Conservation (phyloP, 2,329 filamentous ascomycete genomes). For the Ascochyta viciae-villosae region DNA sequence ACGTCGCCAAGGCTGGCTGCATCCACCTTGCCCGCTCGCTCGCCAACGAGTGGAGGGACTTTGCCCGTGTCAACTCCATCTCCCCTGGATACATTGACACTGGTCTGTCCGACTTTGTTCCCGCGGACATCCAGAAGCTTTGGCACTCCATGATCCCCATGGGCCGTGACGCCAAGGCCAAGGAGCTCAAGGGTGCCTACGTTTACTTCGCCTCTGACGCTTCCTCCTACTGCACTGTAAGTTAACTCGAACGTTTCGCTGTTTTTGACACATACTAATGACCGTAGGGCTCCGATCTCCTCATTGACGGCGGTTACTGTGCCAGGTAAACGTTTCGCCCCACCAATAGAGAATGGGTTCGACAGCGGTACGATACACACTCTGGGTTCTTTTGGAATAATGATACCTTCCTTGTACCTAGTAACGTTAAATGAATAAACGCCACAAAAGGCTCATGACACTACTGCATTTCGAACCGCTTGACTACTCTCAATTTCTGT, state of each 20-base stretch:
- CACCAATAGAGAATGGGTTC: conserved; percentile 19
- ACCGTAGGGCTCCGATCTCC: conserved; percentile 65
- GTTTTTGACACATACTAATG: conserved; percentile 38
- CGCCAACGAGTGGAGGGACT: conserved; percentile 74
- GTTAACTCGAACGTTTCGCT: conserved; percentile 10
- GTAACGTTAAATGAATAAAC: conserved; percentile 30
- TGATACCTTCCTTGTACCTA: conserved; percentile 25
- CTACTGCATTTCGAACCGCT: background rate
- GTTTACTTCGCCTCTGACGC: conserved; percentile 83
- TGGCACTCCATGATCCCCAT: conserved; percentile 84
- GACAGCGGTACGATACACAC: conserved; percentile 19
- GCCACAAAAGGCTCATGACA: conserved; percentile 8
- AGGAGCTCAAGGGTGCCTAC: conserved; percentile 83
- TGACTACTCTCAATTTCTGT: background rate
- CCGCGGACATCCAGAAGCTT: conserved; percentile 71
- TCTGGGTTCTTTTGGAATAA: conserved; percentile 22
- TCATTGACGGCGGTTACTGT: conserved; percentile 78
- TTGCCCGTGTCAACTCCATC: conserved; percentile 72
- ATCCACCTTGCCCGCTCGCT: conserved; percentile 70
- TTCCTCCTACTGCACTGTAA: conserved; percentile 78
- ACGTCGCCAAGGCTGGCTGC: conserved; percentile 67
- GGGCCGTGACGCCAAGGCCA: conserved; percentile 75
- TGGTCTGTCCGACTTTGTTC: conserved; percentile 70
- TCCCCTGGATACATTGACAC: conserved; percentile 74
- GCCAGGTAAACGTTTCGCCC: conserved; percentile 42